These are phyloP conservation scores for Lojkania enalia DNA, from an alignment of 2,329 filamentous ascomycete genomes.

Conservation along the genomic window DNA sequence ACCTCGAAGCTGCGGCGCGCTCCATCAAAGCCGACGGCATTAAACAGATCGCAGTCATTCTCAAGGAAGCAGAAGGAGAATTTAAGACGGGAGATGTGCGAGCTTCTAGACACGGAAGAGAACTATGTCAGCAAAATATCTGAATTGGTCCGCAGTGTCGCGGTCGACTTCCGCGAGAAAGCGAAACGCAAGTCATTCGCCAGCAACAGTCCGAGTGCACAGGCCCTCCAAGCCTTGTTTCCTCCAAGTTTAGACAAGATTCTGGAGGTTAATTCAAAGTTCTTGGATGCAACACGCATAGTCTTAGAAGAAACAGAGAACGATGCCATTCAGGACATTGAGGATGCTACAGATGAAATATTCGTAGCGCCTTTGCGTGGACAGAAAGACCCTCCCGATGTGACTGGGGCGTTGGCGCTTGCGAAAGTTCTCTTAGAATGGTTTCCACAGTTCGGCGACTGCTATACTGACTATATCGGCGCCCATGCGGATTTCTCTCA, in stretches of 20 bases:
- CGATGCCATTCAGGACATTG: slow-evolving; percentile 75
- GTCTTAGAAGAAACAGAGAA: slow-evolving; percentile 84
- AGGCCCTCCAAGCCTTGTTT: slow-evolving; percentile 76
- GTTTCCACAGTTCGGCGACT: slow-evolving; percentile 90
- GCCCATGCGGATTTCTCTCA: slow-evolving; percentile 86
- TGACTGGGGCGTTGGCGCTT: slow-evolving; percentile 76
- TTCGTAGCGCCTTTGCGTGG: slow-evolving; percentile 39
- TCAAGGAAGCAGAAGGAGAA: slow-evolving; percentile 80
- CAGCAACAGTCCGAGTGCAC: slow-evolving; percentile 71
- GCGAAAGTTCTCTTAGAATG: slow-evolving; percentile 83
- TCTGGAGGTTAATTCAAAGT: slow-evolving; percentile 76
- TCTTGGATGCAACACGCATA: slow-evolving; percentile 74
- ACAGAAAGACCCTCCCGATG: slow-evolving; percentile 60
- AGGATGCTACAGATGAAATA: slow-evolving; percentile 53
- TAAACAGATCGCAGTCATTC: slow-evolving; percentile 78
- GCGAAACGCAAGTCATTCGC: slow-evolving; percentile 60
- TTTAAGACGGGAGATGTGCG: slow-evolving; percentile 83
- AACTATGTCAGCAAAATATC: slow-evolving; percentile 88
- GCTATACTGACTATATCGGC: slow-evolving; percentile 91
- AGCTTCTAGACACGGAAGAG: slow-evolving; percentile 91
- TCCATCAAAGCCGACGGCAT: slow-evolving; percentile 80
- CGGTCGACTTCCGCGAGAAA: slow-evolving; percentile 75
- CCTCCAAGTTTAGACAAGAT: slow-evolving; percentile 80
- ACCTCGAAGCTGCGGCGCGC: slow-evolving; percentile 82
- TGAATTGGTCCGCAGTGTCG: slow-evolving; percentile 79